These are phyloP conservation scores for Gliomastix tumulicola DNA, from an alignment of 2,329 filamentous ascomycete species.

Conservation along the genomic window DNA sequence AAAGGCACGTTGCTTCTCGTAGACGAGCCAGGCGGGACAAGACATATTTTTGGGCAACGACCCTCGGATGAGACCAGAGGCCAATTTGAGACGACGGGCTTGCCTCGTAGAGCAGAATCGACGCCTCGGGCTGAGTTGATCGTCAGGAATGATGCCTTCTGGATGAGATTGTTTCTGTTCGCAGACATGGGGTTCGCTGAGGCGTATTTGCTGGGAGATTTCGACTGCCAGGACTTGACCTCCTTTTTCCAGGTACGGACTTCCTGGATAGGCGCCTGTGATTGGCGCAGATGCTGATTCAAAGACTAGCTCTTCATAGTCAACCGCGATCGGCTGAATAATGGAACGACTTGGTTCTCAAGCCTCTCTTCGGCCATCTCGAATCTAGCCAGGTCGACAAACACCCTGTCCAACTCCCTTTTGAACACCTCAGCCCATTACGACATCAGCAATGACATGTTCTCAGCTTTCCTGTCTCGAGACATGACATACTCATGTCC, in stretches of 20 bases:
- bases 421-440: constrained; percentile 68
- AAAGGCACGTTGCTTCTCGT: constrained; percentile 39
- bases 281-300: too few species aligned
- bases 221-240: constrained; percentile 30
- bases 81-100: too few species aligned
- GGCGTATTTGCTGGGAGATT: not conserved
- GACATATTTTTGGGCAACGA: constrained; percentile 37
- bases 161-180: constrained; percentile 62
- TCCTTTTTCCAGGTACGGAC: constrained; percentile 60
- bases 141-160: constrained; percentile 61
- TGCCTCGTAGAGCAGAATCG: constrained; percentile 20
- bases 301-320: constrained; percentile 56
- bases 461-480: constrained; percentile 64
- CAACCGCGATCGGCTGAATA: constrained; percentile 57
- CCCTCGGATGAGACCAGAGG: too few species aligned
- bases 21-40: constrained; percentile 35
- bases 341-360: constrained; percentile 57
- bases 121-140: constrained; percentile 44
- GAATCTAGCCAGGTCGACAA: constrained; percentile 48
- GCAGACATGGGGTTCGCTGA: constrained; percentile 35
- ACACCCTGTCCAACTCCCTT: constrained; percentile 49
- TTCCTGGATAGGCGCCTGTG: too few species aligned
- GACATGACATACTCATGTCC: constrained; percentile 75
- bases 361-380: constrained; percentile 50
- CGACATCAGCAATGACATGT: constrained; percentile 71